Conservation (phyloP, 139 green algal species). For the Chlorella sorokiniana region DNA sequence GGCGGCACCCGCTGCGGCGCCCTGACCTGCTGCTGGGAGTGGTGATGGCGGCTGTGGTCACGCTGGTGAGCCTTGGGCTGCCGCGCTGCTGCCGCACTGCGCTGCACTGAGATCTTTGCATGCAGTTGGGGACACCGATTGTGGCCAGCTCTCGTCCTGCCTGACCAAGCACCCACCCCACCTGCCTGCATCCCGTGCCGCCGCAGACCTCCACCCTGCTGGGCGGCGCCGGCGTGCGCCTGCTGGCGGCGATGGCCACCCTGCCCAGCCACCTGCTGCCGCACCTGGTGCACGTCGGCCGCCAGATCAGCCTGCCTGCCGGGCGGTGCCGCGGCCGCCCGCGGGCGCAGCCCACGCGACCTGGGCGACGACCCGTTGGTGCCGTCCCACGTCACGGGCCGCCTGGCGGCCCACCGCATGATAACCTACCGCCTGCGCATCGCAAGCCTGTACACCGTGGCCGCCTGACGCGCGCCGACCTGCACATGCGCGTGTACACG, state of each 20-base stretch:
- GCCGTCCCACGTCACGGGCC: neutral
- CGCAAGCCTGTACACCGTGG: neutral
- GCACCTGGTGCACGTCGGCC: neutral
- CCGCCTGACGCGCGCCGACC: neutral
- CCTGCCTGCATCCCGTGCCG: neutral
- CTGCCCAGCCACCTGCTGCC: conserved; percentile 19
- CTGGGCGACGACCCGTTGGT: conserved; percentile 10
- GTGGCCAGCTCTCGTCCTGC: neutral
- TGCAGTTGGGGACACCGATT: neutral
- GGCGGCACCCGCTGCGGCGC: neutral
- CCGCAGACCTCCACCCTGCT: neutral
- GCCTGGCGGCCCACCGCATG: conserved; percentile 21
- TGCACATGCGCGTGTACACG: neutral
- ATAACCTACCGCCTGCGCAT: conserved; percentile 24
- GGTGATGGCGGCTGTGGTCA: neutral
- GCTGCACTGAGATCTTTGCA: neutral
- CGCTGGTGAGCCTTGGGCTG: neutral
- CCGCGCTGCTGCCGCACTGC: neutral
- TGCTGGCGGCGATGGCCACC: neutral
- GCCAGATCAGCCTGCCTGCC: conserved; percentile 24
- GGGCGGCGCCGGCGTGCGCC: neutral
- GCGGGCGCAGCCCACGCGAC: neutral
- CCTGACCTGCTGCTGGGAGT: neutral
- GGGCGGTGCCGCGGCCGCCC: no score
- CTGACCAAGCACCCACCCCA: neutral